A percentile compares a stretch with the other conserved stretches of the same genome.
Conservation (phyloP, 2,329 filamentous ascomycete species). For the Diplodia corticola region DNA sequence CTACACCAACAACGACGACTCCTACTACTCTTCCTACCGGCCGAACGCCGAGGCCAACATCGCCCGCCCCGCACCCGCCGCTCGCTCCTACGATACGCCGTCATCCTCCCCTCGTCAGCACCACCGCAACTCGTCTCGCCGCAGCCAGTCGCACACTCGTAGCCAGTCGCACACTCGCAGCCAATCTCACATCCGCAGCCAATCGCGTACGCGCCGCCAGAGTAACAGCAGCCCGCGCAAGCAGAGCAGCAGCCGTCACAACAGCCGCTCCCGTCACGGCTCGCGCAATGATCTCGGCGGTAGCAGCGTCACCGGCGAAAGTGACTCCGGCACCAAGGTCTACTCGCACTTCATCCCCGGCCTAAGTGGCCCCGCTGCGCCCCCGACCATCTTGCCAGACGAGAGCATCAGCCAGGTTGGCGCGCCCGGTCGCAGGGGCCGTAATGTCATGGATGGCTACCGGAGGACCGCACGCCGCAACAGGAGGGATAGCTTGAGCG, state of each 20-base stretch:
- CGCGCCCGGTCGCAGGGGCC: conserved; percentile 33
- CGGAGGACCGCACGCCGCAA: conserved; percentile 44
- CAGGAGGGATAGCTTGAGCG: conserved; percentile 55
- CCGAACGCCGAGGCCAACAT: conserved; percentile 36
- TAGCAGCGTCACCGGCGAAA: conserved; percentile 18
- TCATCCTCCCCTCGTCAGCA: conserved; percentile 4
- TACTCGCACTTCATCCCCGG: conserved; percentile 61
- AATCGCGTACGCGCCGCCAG: conserved; percentile 25
- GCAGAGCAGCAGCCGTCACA: conserved; percentile 27
- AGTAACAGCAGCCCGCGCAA: neutral
- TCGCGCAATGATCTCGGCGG: conserved; percentile 43
- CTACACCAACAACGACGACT: conserved; percentile 23
- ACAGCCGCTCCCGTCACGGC: conserved; percentile 23
- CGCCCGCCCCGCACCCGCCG: conserved; percentile 25
- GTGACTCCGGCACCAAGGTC: conserved; percentile 52
- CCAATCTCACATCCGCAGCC: conserved; percentile 26
- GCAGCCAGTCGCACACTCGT: conserved; percentile 30
- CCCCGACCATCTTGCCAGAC: conserved; percentile 36
- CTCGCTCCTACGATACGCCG: conserved; percentile 28
- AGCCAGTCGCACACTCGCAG: conserved; percentile 36
- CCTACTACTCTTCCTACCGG: conserved; percentile 42
- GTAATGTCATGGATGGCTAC: conserved; percentile 48
- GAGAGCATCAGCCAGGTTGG: conserved; percentile 45
- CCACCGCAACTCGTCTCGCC: conserved; percentile 26
- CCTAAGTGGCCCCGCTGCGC: conserved; percentile 38